Conservation (phyloP, 257 asterid species). For the Parsonsia alboflavescens region DNA sequence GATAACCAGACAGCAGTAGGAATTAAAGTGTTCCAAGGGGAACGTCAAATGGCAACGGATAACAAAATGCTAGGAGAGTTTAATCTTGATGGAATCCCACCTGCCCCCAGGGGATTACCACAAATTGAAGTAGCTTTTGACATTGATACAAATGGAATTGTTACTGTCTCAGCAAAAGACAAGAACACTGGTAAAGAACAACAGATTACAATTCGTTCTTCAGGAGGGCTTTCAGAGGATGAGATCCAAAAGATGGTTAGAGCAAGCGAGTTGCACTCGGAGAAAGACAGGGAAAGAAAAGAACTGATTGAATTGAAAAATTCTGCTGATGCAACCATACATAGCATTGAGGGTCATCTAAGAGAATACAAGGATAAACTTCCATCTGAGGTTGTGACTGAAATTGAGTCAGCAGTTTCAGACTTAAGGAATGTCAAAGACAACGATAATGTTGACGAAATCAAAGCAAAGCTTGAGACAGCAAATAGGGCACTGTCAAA, state of each 20-base stretch:
- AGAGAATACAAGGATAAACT: conserved; percentile 19
- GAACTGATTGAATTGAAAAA: conserved; percentile 15
- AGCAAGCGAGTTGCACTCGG: conserved; percentile 15
- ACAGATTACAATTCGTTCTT: conserved; percentile 23
- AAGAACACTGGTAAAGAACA: conserved; percentile 19
- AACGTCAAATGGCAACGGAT: conserved; percentile 26
- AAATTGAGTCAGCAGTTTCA: conserved; percentile 13
- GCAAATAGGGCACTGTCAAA: conserved; percentile 19
- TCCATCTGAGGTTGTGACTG: conserved; percentile 13
- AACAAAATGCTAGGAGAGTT: conserved; percentile 30
- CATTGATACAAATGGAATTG: conserved; percentile 34
- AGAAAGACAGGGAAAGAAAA: conserved; percentile 20
- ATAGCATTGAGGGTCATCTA: conserved; percentile 13
- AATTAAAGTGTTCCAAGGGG: conserved; percentile 31
- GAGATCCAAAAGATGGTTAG: conserved; percentile 22
- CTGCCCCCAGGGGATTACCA: conserved; percentile 34
- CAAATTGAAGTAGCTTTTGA: conserved; percentile 33
- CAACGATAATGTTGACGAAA: neutral
- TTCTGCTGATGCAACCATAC: conserved; percentile 16
- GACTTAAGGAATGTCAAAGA: conserved; percentile 12
- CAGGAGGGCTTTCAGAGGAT: conserved; percentile 19
- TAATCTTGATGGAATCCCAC: conserved; percentile 27
- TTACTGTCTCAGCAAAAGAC: conserved; percentile 20
- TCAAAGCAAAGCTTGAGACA: conserved; percentile 11
- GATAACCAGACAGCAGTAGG: conserved; percentile 30